Base-by-base conservation (phyloP, 352 stramenopile species). In the Pythium volutum region DNA sequence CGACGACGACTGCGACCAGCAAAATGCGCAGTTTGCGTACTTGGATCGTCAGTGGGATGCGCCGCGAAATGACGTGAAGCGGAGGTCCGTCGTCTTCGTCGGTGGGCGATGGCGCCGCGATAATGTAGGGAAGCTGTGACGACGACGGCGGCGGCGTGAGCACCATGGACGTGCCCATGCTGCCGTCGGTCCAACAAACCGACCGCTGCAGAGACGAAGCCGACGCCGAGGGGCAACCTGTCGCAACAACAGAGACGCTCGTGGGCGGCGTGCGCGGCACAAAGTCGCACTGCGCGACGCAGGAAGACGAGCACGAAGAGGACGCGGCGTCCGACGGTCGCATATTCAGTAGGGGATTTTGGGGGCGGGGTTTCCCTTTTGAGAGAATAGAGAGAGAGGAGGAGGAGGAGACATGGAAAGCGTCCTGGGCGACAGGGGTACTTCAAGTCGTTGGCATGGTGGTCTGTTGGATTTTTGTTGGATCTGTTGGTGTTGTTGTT, bases 41-140 rank as follows among this genome's bases (percentile, higher is more conserved):
- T 23, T 62, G 61, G 61, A 67, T 67, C 14, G 47, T 38, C 34
- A 67, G 33, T 8, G 61, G 48, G 53, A 59, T 62, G 4, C 22
- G 31, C 22, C 26, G 52, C 20, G 61, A 67, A 16, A 66, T n/a
- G 9, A 43, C 23, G 0, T 11, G 26, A 25, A 14, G 46, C 9
- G 11, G 26, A 7, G 18, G 20, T 2, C n/a, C n/a, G n/a, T n/a
- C n/a, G n/a, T n/a, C n/a, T n/a, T 23, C 6, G 16, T 16, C 27
- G 27, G 48, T 27, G n/a, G 26, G 3, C 36, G 36, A 43, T 15
- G 48, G n/a, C 20, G 48, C 18, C 15, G 31, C 8, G 31, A n/a
- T 9, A 31, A 45, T 10, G 33, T 33, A 36, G 33, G 0, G 18
- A 12, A 18, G 33, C 11, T 55, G 52, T 6, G 33, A 26, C 7